Base-by-base conservation (phyloP, 306 rosid species). In the Pterocarpus santalinus region DNA sequence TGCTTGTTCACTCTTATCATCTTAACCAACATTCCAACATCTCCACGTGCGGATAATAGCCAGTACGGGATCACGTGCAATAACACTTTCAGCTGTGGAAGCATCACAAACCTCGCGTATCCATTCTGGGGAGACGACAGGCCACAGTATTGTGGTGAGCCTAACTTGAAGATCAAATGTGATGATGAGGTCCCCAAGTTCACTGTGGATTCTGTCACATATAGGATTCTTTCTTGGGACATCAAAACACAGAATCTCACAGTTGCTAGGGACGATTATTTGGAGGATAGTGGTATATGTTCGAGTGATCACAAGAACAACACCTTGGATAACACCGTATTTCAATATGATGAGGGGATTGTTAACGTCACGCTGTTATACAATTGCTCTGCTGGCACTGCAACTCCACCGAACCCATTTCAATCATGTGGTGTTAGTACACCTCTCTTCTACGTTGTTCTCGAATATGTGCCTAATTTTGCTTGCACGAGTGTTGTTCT, bases 121-220 rank as follows among this genome's bases (percentile, higher is more conserved):
- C 88, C 88, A 0, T 87, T 87, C 52, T 79, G 72, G 80, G 90
- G 86, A 28, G 64, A 0, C 12, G 46, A 43, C 41, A 81, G 86
- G 75, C 3, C 7, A 5, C 0, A 5, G 0, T 28, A 71, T 14
- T 87, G 90, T 11, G 86, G 90, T 6, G 11, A 1, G 3, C 32
- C 77, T 15, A 13, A 65, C 0, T 49, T n/a, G 39, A 0, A 65
- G 2, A 67, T 79, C 17, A 13, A 1, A 6, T 87, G 90, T 34
- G 57, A 81, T 46, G 0, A 0, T 0, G 0, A 0, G 0, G 41
- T 41, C 7, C n/a, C 73, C 6, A 82, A 34, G 38, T 58, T 85
- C 1, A 70, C 8, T 16, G 11, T 87, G 15, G 2, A 15, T 5
- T 0, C 0, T 3, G 13, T 61, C 35, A 79, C 15, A 35, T 87